phyloP scores from a whole-genome alignment of 129 eudicot species.

The Artemisia annua region DNA sequence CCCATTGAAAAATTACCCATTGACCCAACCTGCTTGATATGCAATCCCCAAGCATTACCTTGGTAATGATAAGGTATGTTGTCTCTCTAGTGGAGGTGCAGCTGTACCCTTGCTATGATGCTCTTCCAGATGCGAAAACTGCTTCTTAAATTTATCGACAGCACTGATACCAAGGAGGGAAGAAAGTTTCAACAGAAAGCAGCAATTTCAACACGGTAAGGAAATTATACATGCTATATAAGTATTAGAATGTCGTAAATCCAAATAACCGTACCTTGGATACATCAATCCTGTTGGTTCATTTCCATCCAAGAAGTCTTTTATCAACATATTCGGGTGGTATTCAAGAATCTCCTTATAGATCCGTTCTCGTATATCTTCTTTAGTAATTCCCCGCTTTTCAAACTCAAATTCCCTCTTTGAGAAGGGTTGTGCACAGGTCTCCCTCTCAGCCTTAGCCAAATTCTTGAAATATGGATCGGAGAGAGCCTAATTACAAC shows the following conservation, averaged over 20 bases:
- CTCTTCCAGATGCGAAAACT: constrained; percentile 5
- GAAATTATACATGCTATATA: not conserved
- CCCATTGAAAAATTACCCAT: too few species aligned
- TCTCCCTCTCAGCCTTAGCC: constrained; percentile 97
- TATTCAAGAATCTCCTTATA: constrained; percentile 93
- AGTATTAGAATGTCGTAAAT: not conserved
- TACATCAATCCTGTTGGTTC: constrained; percentile 95
- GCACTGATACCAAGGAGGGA: not conserved
- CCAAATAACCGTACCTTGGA: constrained; percentile 60
- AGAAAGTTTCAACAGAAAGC: not conserved
- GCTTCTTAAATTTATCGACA: constrained; percentile 5
- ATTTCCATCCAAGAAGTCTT: constrained; percentile 80
- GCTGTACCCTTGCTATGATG: not conserved
- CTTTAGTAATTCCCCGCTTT: constrained; percentile 86
- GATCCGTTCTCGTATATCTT: constrained; percentile 84
- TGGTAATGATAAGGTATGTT: constrained; percentile 5
- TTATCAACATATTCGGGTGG: constrained; percentile 92
- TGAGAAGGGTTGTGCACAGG: constrained; percentile 95
- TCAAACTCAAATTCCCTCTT: constrained; percentile 98
- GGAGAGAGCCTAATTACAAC: constrained; percentile 69
- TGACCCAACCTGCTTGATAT: not conserved
- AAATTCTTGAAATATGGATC: constrained; percentile 92
- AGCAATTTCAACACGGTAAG: not conserved
- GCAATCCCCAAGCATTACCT: not conserved
- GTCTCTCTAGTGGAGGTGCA: not conserved